These are phyloP conservation scores for Cucurbita pepo DNA, from an alignment of 306 rosid species.

Conservation along the genomic window DNA sequence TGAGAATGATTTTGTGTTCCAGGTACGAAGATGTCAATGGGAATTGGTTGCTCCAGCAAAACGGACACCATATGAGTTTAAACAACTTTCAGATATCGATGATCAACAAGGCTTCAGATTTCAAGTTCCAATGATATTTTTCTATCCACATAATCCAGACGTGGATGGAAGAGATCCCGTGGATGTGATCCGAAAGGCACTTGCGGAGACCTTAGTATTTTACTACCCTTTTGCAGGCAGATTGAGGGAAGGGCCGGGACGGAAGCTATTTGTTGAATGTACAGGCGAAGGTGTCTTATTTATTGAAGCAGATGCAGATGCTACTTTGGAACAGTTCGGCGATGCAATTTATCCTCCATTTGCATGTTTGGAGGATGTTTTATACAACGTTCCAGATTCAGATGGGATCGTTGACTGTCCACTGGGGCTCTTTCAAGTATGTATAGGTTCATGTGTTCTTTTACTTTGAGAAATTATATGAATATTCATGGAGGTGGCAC, in stretches of 20 bases:
- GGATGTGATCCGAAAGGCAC: background rate
- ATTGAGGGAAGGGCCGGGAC: background rate
- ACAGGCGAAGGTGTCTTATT: conserved; percentile 14
- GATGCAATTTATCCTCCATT: conserved; percentile 6
- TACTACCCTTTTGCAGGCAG: background rate
- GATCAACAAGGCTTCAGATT: background rate
- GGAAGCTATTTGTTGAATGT: conserved; percentile 13
- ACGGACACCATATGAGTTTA: background rate
- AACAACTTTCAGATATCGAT: background rate
- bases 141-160: background rate
- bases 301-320: conserved; percentile 7
- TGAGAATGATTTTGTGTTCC: background rate
- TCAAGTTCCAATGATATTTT: rapidly evolving
- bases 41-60: conserved; percentile 9
- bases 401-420: conserved; percentile 8
- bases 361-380: conserved; percentile 8
- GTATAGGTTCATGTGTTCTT: no score
- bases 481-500: conserved; percentile 7
- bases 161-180: background rate
- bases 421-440: conserved; percentile 8
- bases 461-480: no score
- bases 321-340: background rate
- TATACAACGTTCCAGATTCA: conserved; percentile 2
- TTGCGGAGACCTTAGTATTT: background rate
- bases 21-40: background rate